Base-by-base conservation (phyloP, 345 rosid genomes). In the Eutrema heterophyllum region DNA sequence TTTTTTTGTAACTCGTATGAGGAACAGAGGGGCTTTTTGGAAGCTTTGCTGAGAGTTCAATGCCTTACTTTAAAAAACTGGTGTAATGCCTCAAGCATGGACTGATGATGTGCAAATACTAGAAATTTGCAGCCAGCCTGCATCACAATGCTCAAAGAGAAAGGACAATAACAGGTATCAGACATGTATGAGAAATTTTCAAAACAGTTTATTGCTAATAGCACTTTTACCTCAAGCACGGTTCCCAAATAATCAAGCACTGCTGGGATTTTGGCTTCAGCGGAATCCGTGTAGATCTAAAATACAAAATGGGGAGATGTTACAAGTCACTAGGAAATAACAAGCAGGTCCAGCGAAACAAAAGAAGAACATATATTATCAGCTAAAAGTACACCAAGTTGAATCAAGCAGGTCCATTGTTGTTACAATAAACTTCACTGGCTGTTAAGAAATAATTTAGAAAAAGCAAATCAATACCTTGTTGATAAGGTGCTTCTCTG, bases 111-210 rank as follows among this genome's bases (percentile, higher is more conserved):
- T 1, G 97, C 98, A 89, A 90, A 93, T 65, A 90, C 83, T 29
- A 93, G 83, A 85, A 93, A 93, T 81, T 93, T 93, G 90, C 98
- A 93, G 71, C 87, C 92, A 49, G 97, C 98, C 98, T 93, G 92
- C 82, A 85, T 55, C 32, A 52, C 29, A 52, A 52, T 2, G 30
- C 16, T 50, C 58, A 6, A 60, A 13, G 73, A 71, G 54, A 72
- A 67, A 72, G 43, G 18, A 59, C 13, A 45, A 33, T 44, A 72
- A 66, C 43, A 66, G 7, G 36, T 52, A 62, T 67, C 57, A 72
- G 55, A 50, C 33, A 72, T 50, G 58, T 51, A 33, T 14, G 41
- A 10, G 27, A 9, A 29, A 14, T 9, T 53, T 60, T 48, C 10
- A 10, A 41, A 66, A 59, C 64, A 66, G 18, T 45, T 43, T 62